These are phyloP conservation scores for Blumeriella jaapii DNA, from an alignment of 2,329 filamentous ascomycete genomes.

Conservation along the genomic window DNA sequence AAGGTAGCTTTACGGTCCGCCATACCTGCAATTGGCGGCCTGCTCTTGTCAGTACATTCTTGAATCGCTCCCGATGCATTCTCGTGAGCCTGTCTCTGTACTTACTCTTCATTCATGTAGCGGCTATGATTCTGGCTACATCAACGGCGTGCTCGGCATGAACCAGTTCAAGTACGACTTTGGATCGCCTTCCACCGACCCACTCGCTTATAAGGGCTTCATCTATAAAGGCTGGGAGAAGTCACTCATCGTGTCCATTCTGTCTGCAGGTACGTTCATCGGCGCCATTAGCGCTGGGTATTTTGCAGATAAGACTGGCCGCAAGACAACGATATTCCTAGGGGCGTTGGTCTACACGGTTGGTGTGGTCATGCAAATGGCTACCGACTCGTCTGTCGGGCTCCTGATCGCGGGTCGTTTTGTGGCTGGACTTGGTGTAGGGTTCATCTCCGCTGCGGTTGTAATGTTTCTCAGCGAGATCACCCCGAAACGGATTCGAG, in stretches of 20 bases:
- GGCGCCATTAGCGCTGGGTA: constrained; percentile 34
- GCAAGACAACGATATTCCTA: constrained; percentile 14
- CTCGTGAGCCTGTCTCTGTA: too few relatives aligned
- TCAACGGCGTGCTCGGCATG: constrained; percentile 1
- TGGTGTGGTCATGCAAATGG: constrained; percentile 21
- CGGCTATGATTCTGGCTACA: constrained; percentile 1
- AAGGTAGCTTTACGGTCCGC: too few relatives aligned
- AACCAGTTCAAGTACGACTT: constrained; percentile 5
- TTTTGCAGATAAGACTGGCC: constrained; percentile 30
- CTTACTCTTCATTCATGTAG: too few relatives aligned
- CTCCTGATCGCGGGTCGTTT: constrained; percentile 2
- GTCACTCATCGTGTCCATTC: constrained; percentile 4
- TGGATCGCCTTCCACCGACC: background rate
- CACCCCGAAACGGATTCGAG: constrained; percentile 58
- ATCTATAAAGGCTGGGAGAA: background rate
- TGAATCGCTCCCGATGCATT: too few relatives aligned
- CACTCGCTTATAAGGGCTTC: background rate
- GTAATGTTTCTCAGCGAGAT: constrained; percentile 33
- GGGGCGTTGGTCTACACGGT: constrained; percentile 14
- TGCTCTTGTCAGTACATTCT: too few relatives aligned
- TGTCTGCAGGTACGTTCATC: constrained; percentile 43
- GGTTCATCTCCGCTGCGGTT: constrained; percentile 4
- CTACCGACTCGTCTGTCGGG: constrained; percentile 32
- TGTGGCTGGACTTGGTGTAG: constrained; percentile 6
- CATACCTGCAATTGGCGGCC: too few relatives aligned